phyloP scores from a whole-genome alignment of 176 grass and related monocot species.

The Aegilops tauschii region DNA sequence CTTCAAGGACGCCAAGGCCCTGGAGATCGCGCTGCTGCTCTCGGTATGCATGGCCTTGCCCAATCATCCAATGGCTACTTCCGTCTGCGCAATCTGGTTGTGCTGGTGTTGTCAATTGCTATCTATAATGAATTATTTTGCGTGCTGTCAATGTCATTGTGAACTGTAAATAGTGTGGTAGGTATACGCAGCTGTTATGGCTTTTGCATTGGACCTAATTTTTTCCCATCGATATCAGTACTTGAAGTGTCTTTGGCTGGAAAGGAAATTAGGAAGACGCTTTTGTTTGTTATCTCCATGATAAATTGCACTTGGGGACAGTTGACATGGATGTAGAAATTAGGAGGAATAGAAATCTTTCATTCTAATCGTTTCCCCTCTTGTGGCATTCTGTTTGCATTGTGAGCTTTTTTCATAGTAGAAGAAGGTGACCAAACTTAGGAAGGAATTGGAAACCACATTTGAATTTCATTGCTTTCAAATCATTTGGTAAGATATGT shows the following conservation, averaged over 20 bases:
- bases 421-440: not conserved
- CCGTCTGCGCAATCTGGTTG: not conserved
- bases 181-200: not conserved
- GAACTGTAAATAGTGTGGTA: slow-evolving; percentile 2
- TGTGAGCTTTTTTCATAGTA: not conserved
- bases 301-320: not conserved
- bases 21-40: slow-evolving; percentile 85
- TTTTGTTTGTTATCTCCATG: not conserved
- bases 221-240: not conserved
- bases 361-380: not conserved
- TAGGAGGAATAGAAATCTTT: not conserved
- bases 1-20: slow-evolving; percentile 87
- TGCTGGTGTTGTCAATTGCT: not conserved
- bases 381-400: not conserved
- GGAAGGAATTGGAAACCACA: not conserved
- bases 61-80: not conserved
- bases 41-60: slow-evolving; percentile 57
- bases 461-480: not conserved
- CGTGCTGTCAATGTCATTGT: not conserved
- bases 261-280: not conserved
- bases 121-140: not conserved
- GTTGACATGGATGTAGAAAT: not conserved
- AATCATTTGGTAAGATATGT: not conserved
- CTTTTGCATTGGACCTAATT: not conserved
- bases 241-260: not conserved